A percentile compares a stretch with the other conserved stretches of the same genome.
phyloP scores from a whole-genome alignment of 768 basidiomycete genomes.

The Amanita rubescens region DNA sequence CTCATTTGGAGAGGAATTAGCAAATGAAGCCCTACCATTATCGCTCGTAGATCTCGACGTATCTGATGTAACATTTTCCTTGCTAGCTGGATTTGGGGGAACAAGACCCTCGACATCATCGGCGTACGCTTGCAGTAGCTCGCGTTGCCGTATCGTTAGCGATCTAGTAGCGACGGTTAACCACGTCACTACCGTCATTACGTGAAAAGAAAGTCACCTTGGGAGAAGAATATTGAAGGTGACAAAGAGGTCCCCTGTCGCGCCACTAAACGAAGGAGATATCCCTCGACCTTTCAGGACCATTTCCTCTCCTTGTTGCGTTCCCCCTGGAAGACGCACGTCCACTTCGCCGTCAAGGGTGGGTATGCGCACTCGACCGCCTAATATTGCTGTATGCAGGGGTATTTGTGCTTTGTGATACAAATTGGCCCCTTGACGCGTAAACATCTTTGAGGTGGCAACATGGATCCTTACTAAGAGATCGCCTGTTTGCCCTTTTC shows the following conservation, averaged over 20 bases:
- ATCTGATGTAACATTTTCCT: slow-evolving; percentile 15
- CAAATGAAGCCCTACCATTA: slow-evolving; percentile 75
- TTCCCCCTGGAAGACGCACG: slow-evolving; percentile 85
- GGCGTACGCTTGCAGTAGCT: slow-evolving; percentile 83
- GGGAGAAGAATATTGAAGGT: slow-evolving; percentile 84
- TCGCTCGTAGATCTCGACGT: slow-evolving; percentile 21
- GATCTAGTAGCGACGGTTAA: slow-evolving; percentile 42
- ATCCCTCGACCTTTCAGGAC: slow-evolving; percentile 87
- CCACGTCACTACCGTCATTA: not conserved
- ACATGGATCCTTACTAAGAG: slow-evolving; percentile 84
- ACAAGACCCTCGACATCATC: slow-evolving; percentile 82
- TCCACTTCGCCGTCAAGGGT: slow-evolving; percentile 96
- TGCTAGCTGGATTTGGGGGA: slow-evolving; percentile 12
- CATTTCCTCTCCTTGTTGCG: slow-evolving; percentile 97
- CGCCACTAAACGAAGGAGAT: slow-evolving; percentile 45
- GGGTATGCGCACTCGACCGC: slow-evolving; percentile 86
- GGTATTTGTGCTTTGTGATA: slow-evolving; percentile 89
- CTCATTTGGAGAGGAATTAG: slow-evolving; percentile 45
- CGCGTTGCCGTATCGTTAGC: slow-evolving; percentile 75
- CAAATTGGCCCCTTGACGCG: slow-evolving; percentile 85
- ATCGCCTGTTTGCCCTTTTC: slow-evolving; percentile 76
- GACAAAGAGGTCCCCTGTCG: slow-evolving; percentile 83
- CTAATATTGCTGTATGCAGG: slow-evolving; percentile 86
- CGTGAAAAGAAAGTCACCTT: slow-evolving; percentile 46
- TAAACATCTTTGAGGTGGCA: slow-evolving; percentile 74